A percentile compares a stretch with the other conserved stretches of the same genome.
Conservation (phyloP, 805 yeast genomes). For the Spathaspora boniae region DNA sequence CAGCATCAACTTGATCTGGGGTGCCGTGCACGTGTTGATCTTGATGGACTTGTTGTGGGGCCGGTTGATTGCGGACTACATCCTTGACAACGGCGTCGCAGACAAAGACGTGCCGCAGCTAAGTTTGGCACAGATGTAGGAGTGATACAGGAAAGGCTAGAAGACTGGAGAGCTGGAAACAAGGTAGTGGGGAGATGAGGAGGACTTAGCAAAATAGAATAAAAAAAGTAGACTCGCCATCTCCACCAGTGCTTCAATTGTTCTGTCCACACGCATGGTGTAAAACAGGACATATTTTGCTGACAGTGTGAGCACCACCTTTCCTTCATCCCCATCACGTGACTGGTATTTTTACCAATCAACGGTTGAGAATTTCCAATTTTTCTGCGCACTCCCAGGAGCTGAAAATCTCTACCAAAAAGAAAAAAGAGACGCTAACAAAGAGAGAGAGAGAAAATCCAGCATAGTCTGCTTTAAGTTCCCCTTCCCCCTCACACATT, state of each 20-base stretch:
- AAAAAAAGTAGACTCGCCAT: no score
- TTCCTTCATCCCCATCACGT: no score
- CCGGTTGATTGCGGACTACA: slow-evolving; percentile 62
- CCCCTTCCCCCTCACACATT: no score
- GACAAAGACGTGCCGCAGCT: slow-evolving; percentile 9
- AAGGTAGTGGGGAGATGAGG: slow-evolving; percentile 5
- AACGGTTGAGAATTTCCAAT: slow-evolving; percentile 14
- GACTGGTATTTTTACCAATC: slow-evolving; percentile 18
- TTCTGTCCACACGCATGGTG: no score
- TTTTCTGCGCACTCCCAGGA: slow-evolving; percentile 4
- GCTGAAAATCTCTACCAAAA: background rate
- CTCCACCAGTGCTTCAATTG: no score
- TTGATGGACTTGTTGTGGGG: slow-evolving; percentile 83
- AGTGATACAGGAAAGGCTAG: background rate
- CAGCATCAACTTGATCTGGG: slow-evolving; percentile 83
- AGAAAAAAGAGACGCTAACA: slow-evolving; percentile 5
- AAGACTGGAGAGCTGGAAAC: background rate
- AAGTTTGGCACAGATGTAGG: slow-evolving; percentile 16
- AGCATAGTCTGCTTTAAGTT: no score
- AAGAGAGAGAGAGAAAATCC: slow-evolving; percentile 6
- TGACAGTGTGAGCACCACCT: no score
- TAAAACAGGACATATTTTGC: no score
- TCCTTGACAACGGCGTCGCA: slow-evolving; percentile 34
- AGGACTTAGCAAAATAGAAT: no score
- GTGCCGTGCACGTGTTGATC: slow-evolving; percentile 63